phyloP scores from a whole-genome alignment of 1,284 basidiomycete species.

The Ustilago shanxiensis region DNA sequence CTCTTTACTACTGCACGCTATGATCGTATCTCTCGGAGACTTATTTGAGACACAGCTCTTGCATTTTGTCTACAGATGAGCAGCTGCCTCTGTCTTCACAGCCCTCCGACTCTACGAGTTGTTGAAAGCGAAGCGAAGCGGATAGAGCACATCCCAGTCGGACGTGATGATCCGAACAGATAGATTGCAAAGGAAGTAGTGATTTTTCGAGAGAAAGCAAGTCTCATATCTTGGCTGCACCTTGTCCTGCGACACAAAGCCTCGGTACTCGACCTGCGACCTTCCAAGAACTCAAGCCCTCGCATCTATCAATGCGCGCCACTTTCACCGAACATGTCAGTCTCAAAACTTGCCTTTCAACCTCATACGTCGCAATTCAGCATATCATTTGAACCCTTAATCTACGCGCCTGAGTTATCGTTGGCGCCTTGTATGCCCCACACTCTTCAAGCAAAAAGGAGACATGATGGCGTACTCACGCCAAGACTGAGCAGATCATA shows the following conservation, averaged over 20 bases:
- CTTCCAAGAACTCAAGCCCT: slow-evolving; percentile 2
- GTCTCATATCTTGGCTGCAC: slow-evolving; percentile 5
- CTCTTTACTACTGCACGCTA: neutral
- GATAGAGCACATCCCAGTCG: no score
- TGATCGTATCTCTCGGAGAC: neutral
- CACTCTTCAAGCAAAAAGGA: neutral
- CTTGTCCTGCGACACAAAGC: neutral
- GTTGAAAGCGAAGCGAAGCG: no score
- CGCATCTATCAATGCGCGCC: neutral
- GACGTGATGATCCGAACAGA: no score
- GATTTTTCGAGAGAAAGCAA: neutral
- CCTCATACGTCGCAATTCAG: no score
- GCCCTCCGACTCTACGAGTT: neutral
- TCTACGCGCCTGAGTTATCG: no score
- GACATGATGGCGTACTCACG: no score
- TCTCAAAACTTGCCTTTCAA: neutral
- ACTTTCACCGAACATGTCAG: slow-evolving; percentile 3
- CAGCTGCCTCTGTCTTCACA: no score
- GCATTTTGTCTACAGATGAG: neutral
- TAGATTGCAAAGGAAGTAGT: no score
- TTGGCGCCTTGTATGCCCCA: neutral
- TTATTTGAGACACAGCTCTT: neutral
- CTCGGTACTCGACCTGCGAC: neutral
- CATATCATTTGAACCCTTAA: no score
- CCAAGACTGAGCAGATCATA: no score